A percentile compares a stretch with the other conserved stretches of the same genome.
Conservation (phyloP, 1,284 basidiomycete genomes). For the Leccinum subspadiceum region DNA sequence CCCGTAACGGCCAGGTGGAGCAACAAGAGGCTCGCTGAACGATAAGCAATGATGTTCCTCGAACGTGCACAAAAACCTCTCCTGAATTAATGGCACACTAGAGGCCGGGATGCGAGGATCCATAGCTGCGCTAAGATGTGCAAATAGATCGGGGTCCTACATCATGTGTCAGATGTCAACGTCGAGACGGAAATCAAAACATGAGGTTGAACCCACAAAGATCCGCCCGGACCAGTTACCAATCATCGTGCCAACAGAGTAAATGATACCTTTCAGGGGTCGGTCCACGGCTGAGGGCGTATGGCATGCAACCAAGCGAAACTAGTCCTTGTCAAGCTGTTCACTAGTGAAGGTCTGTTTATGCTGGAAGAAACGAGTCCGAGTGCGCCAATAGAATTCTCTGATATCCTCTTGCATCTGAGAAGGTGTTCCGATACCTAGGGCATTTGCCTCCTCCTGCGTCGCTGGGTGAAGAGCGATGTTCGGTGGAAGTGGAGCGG, state of each 20-base stretch:
- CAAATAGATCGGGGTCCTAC: conserved; percentile 27
- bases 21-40: conserved; percentile 36
- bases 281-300: conserved; percentile 34
- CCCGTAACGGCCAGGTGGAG: conserved; percentile 33
- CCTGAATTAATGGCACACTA: conserved; percentile 31
- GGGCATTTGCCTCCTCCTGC: conserved; percentile 34
- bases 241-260: conserved; percentile 39
- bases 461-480: conserved; percentile 32
- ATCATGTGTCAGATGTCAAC: conserved; percentile 16
- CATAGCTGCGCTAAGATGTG: conserved; percentile 23
- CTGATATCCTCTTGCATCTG: conserved; percentile 40
- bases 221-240: conserved; percentile 46
- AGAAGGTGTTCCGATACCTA: conserved; percentile 20
- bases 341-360: conserved; percentile 19
- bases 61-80: conserved; percentile 41
- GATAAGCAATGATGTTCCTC: conserved; percentile 47
- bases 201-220: conserved; percentile 31
- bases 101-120: conserved; percentile 21
- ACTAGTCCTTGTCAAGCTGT: conserved; percentile 44
- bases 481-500: conserved; percentile 23
- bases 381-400: conserved; percentile 38
- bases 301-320: conserved; percentile 41
- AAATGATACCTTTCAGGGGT: conserved; percentile 40
- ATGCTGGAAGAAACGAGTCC: conserved; percentile 33
- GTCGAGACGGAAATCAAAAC: conserved; percentile 1